phyloP scores from a whole-genome alignment of 2,329 filamentous ascomycete species.

The Claviceps purpurea region DNA sequence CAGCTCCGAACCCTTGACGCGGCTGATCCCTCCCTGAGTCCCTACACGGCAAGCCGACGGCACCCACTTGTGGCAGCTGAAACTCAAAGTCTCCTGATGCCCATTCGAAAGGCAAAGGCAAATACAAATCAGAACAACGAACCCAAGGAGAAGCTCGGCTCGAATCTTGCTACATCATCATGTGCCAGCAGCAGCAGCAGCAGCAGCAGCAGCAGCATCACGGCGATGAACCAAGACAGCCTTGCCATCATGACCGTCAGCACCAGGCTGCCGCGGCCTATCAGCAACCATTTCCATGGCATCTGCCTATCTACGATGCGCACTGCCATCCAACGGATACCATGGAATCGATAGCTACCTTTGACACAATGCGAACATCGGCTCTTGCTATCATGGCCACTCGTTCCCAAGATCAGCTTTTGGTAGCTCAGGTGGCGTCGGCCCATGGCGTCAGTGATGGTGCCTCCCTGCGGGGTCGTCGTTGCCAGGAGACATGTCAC shows the following conservation, averaged over 20 bases:
- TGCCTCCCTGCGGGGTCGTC: constrained; percentile 1
- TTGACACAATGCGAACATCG: constrained; percentile 52
- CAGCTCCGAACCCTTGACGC: not conserved
- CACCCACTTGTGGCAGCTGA: not conserved
- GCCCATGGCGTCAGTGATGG: constrained; percentile 33
- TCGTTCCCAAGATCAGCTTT: constrained; percentile 58
- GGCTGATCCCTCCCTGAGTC: not conserved
- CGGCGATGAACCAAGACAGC: not conserved
- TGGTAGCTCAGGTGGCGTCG: constrained; percentile 50
- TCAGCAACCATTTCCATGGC: constrained; percentile 45
- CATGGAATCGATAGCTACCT: constrained; percentile 43
- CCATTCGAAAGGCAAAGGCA: not conserved
- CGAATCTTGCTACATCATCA: not conserved
- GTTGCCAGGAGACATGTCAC: no score
- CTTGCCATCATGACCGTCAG: not conserved
- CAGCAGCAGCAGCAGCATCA: not conserved
- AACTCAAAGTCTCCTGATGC: not conserved
- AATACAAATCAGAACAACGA: not conserved
- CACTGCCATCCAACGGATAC: constrained; percentile 80
- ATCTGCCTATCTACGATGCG: constrained; percentile 59
- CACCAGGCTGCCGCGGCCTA: not conserved
- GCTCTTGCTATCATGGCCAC: constrained; percentile 67
- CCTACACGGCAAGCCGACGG: not conserved
- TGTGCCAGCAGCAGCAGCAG: constrained; percentile 1
- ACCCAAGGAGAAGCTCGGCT: not conserved